phyloP scores from a whole-genome alignment of 176 grass and related monocot species.

The Rhipidocladum racemiflorum region DNA sequence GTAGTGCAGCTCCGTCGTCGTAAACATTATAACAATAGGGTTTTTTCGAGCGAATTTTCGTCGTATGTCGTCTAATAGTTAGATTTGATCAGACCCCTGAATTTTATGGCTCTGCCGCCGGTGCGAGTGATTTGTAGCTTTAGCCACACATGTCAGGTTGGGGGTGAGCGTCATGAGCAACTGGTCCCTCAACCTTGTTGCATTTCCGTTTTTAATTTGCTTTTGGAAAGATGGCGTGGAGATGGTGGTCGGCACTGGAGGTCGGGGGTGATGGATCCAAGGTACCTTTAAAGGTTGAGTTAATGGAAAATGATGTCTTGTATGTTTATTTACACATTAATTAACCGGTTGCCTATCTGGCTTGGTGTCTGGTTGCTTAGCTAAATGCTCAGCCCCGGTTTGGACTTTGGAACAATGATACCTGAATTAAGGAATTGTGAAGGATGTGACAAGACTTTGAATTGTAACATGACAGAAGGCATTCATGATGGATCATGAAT shows the following conservation, averaged over 20 bases:
- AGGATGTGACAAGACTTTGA: background rate
- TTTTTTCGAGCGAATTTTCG: too few relatives aligned
- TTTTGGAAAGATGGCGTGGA: conserved; percentile 17
- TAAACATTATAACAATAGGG: too few relatives aligned
- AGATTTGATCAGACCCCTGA: too few relatives aligned
- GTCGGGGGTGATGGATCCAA: background rate
- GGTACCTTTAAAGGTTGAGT: background rate
- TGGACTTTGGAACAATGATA: background rate
- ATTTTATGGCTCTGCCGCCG: too few relatives aligned
- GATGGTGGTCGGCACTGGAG: background rate
- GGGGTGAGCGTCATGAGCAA: background rate
- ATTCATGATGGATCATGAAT: background rate
- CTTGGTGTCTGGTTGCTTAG: background rate
- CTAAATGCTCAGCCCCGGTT: background rate
- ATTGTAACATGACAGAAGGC: background rate
- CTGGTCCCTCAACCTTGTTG: conserved; percentile 6
- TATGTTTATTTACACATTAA: background rate
- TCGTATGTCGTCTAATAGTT: too few relatives aligned
- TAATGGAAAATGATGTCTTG: conserved; percentile 30
- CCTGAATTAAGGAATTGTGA: background rate
- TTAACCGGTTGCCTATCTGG: background rate
- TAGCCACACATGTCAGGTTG: conserved; percentile 8
- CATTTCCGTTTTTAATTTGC: background rate
- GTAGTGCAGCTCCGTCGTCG: too few relatives aligned
- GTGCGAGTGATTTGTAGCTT: conserved; percentile 27